Base-by-base conservation (phyloP, 768 basidiomycete genomes). In the Termitomyces heimii region DNA sequence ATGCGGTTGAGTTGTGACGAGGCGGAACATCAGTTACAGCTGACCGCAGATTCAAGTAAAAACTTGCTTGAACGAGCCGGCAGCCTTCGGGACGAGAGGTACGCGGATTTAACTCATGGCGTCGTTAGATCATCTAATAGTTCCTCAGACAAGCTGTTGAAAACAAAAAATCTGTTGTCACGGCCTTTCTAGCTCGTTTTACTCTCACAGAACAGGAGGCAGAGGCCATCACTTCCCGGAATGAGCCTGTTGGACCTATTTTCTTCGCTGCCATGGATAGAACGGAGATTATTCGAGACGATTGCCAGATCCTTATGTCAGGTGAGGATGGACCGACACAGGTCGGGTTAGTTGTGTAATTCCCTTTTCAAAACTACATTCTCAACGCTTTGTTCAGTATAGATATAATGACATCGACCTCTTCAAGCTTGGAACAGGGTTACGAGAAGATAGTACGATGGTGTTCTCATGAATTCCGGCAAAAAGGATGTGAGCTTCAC, bases 231-330 rank as follows among this genome's bases (percentile, higher is more conserved):
- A 84, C 83, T 0, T 92, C 91, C 10, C 75, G 92, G 37, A 88
- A 95, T 31, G 79, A 94, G 5, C 82, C 88, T 5, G 77, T 97
- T 18, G 88, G 88, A 0, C 68, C 76, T 5, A 76, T 75, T 2
- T 87, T 99, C 65, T 98, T 98, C 68, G 73, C 78, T 3, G 89
- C 91, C 0, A 89, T 98, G 85, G 89, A 92, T 70, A 89, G 89
- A 67, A 86, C 91, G 0, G 87, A 90, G 63, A 75, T 73, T 44
- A 95, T 99, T 59, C 79, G 94, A 34, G 79, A 79, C 13, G 93
- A 97, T 66, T 97, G 94, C 68, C 77, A 86, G 46, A 83, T 94
- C 2, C 77, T 99, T 8, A 87, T 98, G 82, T 81, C 87, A 3
- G 92, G 92, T 0, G 91, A 92, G 64, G 86, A 87, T 34, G 85